These are phyloP conservation scores for Colletotrichum limetticola DNA, from an alignment of 2,329 filamentous ascomycete genomes.

Conservation along the genomic window DNA sequence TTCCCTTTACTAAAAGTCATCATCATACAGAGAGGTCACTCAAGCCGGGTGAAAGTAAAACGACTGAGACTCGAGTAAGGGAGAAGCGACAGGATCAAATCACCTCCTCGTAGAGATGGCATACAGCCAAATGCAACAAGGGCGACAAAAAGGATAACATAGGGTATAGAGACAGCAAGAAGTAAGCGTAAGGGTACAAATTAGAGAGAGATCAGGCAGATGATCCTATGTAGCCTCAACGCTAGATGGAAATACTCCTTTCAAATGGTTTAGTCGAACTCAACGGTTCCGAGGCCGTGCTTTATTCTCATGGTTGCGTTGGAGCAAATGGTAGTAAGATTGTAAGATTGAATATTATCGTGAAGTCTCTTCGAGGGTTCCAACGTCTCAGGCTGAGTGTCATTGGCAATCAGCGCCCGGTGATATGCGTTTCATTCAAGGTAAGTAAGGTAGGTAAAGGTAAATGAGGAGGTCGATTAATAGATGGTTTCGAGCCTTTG, in stretches of 20 bases:
- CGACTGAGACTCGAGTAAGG: background rate
- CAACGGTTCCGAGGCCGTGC: background rate
- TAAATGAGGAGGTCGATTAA: too few species aligned
- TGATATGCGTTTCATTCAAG: background rate
- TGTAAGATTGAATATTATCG: background rate
- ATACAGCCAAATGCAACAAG: background rate
- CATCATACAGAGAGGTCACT: background rate
- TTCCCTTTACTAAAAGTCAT: background rate
- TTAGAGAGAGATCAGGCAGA: too few species aligned
- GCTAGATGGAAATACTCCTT: background rate
- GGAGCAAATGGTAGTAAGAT: background rate
- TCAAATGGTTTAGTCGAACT: background rate
- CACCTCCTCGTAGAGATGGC: background rate
- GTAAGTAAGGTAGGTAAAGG: background rate
- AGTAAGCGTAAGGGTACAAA: too few species aligned
- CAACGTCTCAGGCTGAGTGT: background rate
- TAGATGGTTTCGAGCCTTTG: background rate
- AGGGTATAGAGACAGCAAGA: too few species aligned
- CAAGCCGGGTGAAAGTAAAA: background rate
- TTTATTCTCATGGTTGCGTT: background rate
- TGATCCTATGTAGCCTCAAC: background rate
- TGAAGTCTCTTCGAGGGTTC: background rate
- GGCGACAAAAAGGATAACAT: too few species aligned
- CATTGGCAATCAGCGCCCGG: background rate
- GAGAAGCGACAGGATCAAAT: background rate